Evolutionary conservation across 139 green algal genomes (phyloP), one percentile per base, ranked within the genome.

Genomic region (Trebouxia sp.): DNA sequence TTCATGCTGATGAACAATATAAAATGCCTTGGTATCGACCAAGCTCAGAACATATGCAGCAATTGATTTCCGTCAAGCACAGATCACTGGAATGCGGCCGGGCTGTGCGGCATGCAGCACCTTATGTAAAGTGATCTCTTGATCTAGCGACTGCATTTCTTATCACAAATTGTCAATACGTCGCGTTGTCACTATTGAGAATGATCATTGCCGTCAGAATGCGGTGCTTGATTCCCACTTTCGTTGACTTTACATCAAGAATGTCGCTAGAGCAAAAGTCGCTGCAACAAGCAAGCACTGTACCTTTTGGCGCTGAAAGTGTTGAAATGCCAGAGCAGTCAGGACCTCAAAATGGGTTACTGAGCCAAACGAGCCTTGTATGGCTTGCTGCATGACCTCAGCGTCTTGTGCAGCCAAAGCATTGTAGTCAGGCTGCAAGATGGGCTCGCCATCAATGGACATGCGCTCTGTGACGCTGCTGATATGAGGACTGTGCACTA

Each of bases 281-380:
- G 30, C 28, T 12, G 45, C 51, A 69, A 17, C 32, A 26, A 45
- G 30, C 14, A 30, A 37, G 7, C 50, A n/a, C 11, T 80, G 11
- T 45, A 85, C 86, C 41, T 83, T 37, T 50, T 87, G 66, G 41
- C 95, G 81, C 4, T 86, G 83, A 65, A 97, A 97, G 80, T 93
- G 88, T 48, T 75, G 81, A 69, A 94, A 83, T 6, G 92, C 92
- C 30, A 97, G 85, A 0, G 92, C 93, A 3, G 94, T 98, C 5
- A 95, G 35, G 0, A 89, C 89, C 76, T 98, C 95, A 89, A 98
- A 98, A 80, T 96, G 91, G 32, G 88, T 90, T 1, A 96, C 86
- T 24, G 50, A 48, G 0, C 86, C 83, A 62, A 65, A 43, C 28
- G 28, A 38, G 50, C 45, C 45, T 51, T 56, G 0, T 22, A 56